Evolutionary conservation across 768 basidiomycete species (phyloP), one percentile per base, ranked within the genome.

Genomic region (Phaeotremella fagi): DNA sequence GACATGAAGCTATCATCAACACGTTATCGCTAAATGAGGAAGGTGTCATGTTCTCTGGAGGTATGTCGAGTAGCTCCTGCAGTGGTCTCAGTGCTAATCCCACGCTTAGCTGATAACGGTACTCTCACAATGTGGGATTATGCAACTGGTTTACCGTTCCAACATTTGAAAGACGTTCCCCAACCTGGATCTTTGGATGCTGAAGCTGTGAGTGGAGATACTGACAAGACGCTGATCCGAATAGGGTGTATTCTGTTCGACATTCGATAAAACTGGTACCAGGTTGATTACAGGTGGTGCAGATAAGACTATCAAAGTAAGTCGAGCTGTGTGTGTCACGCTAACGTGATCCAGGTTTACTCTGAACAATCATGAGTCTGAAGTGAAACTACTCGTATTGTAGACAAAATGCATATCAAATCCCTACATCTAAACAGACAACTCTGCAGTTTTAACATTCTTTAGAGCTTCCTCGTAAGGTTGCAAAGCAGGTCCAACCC

Each of bases 111-210:
- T 41, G 94, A 98, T 70, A 95, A 97, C 62, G 94, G 94, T 3
- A 82, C 88, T 1, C 77, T 94, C 23, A 86, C 86, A 0, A 80
- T 92, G 66, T 98, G 92, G 94, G 94, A 98, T 73, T 98, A 90
- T 70, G 78, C 87, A 52, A 91, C 90, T 0, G 95, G 95, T 12
- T 84, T 87, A 31, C 87, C 94, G 6, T 98, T 97, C 81, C 94
- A 97, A 73, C 86, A 88, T 52, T 73, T 91, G 77, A 87, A 91
- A 46, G 92, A 97, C 68, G 81, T 91, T 2, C 91, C 92, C 0
- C 95, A 98, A 69, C 91, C 94, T 0, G 95, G 95, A n/a, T 92
- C 89, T 28, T 82, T 99, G 29, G 94, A 99, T 68, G 94, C 94
- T 0, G 95, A 99, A 75, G 85, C 94, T 0, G 74, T 73, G 46